These are phyloP conservation scores for Plectosphaerella plurivora DNA, from an alignment of 2,329 filamentous ascomycete species.

Conservation along the genomic window DNA sequence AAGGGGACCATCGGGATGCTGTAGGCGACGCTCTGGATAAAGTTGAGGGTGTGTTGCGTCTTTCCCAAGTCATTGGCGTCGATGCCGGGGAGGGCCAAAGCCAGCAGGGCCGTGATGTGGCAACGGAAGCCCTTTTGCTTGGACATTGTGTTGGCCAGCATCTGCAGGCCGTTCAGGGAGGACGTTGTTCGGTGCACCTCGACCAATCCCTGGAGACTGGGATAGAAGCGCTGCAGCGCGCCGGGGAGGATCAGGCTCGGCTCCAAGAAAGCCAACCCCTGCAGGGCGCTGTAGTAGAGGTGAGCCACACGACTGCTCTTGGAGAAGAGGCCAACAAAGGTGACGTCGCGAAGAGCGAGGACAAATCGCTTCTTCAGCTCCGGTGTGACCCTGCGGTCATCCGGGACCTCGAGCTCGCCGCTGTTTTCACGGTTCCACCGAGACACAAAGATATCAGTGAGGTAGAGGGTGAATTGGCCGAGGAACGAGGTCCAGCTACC, in stretches of 20 bases:
- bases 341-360: constrained; percentile 80
- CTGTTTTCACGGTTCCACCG: constrained; percentile 95
- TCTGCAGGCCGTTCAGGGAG: constrained; percentile 85
- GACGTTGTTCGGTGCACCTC: constrained; percentile 96
- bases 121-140: constrained; percentile 94
- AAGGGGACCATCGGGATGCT: constrained; percentile 90
- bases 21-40: constrained; percentile 93
- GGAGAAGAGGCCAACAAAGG: constrained; percentile 97
- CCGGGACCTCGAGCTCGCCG: constrained; percentile 82
- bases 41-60: constrained; percentile 88
- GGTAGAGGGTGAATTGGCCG: constrained; percentile 84
- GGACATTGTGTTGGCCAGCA: constrained; percentile 86
- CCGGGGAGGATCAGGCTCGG: constrained; percentile 89
- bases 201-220: constrained; percentile 91
- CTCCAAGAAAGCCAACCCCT: constrained; percentile 85
- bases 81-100: constrained; percentile 87
- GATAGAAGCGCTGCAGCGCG: constrained; percentile 92
- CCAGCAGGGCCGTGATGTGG: constrained; percentile 91
- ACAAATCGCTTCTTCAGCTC: constrained; percentile 89
- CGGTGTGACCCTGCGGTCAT: constrained; percentile 72
- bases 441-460: constrained; percentile 94
- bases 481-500: constrained; percentile 87
- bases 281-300: constrained; percentile 85
- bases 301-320: constrained; percentile 91
- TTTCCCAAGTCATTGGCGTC: constrained; percentile 98